These are phyloP conservation scores for Epichloe gansuensis DNA, from an alignment of 2,329 filamentous ascomycete genomes.

Conservation along the genomic window DNA sequence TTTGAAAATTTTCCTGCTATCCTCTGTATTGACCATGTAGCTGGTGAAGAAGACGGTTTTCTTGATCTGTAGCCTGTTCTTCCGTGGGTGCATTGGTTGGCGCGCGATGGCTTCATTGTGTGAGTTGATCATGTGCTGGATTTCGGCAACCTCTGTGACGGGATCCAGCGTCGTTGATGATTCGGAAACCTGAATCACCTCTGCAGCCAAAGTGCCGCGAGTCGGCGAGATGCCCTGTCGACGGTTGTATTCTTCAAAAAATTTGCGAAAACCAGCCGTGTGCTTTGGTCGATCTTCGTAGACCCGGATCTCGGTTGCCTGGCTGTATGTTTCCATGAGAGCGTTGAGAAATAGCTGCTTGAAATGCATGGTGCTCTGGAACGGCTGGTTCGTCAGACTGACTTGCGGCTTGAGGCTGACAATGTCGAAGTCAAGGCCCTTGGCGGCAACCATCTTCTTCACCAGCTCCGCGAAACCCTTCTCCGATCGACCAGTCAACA, in stretches of 20 bases:
- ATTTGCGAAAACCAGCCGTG: constrained; percentile 73
- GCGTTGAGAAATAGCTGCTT: constrained; percentile 76
- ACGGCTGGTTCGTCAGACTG: constrained; percentile 66
- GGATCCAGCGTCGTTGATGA: constrained; percentile 61
- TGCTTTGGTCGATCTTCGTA: constrained; percentile 56
- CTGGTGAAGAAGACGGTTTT: constrained; percentile 86
- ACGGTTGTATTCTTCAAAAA: constrained; percentile 66
- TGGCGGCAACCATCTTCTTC: constrained; percentile 66
- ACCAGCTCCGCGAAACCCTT: constrained; percentile 64
- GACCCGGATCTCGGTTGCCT: constrained; percentile 69
- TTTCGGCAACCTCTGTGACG: constrained; percentile 64
- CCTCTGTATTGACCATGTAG: constrained; percentile 64
- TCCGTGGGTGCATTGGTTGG: constrained; percentile 22
- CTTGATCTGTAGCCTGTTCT: constrained; percentile 54
- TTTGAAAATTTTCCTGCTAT: constrained; percentile 58
- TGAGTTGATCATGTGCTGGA: constrained; percentile 78
- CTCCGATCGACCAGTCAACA: constrained; percentile 79
- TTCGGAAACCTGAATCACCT: constrained; percentile 80
- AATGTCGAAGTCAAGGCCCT: constrained; percentile 75
- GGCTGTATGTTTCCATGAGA: constrained; percentile 72
- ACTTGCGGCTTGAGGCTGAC: constrained; percentile 75
- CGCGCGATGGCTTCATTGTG: constrained; percentile 52
- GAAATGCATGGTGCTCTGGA: constrained; percentile 77
- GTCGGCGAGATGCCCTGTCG: constrained; percentile 34
- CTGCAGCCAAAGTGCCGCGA: constrained; percentile 55